phyloP scores from a whole-genome alignment of 345 rosid species.

The Moricandia moricandioides region DNA sequence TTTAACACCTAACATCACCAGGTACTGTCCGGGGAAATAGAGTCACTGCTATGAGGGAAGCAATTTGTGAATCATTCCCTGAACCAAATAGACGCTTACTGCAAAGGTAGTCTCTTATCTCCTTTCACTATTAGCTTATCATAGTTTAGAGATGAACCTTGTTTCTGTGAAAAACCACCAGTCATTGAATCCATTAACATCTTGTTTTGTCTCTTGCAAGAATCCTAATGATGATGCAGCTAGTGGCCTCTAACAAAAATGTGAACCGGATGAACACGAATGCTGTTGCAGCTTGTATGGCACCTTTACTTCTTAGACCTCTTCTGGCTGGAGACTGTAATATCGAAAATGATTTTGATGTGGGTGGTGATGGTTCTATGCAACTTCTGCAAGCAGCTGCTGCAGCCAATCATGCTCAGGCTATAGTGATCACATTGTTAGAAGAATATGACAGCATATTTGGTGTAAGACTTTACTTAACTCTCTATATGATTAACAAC shows the following conservation, averaged over 20 bases:
- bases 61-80: slow-evolving; percentile 93
- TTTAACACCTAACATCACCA: slow-evolving; percentile 29
- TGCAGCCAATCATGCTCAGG: slow-evolving; percentile 99
- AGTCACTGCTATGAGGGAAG: slow-evolving; percentile 76
- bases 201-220: slow-evolving; percentile 60
- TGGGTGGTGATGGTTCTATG: slow-evolving; percentile 90
- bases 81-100: slow-evolving; percentile 93
- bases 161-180: background rate
- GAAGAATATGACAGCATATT: slow-evolving; percentile 85
- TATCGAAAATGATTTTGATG: slow-evolving; percentile 82
- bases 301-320: slow-evolving; percentile 97
- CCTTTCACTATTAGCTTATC: background rate
- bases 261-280: slow-evolving; percentile 91
- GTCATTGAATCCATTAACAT: no score
- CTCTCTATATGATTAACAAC: background rate
- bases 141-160: background rate
- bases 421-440: slow-evolving; percentile 82
- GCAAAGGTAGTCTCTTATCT: slow-evolving; percentile 60
- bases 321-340: slow-evolving; percentile 96
- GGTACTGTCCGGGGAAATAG: slow-evolving; percentile 67
- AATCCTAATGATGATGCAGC: slow-evolving; percentile 92
- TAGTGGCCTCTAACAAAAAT: slow-evolving; percentile 67
- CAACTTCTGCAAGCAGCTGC: slow-evolving; percentile 98
- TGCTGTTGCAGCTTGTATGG: slow-evolving; percentile 99
- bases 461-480: slow-evolving; percentile 54